phyloP scores from a whole-genome alignment of 169 alveolate species.

The Plasmodium reichenowi region DNA sequence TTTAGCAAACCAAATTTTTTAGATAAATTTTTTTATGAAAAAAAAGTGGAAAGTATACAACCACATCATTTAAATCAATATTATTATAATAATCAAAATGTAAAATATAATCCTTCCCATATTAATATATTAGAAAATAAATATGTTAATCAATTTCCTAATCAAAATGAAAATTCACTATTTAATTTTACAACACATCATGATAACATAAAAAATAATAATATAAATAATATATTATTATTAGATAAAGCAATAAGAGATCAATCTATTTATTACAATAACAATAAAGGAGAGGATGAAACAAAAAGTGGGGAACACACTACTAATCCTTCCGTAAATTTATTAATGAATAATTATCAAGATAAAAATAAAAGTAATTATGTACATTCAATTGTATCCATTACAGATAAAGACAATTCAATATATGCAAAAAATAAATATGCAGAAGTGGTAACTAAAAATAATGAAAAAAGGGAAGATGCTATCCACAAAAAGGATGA shows the following conservation, averaged over 20 bases:
- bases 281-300: background rate
- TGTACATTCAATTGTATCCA: conserved; percentile 23
- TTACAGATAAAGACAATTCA: conserved; percentile 9
- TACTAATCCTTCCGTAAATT: background rate
- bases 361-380: background rate
- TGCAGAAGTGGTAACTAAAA: background rate
- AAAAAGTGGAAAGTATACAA: conserved; percentile 1
- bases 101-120: background rate
- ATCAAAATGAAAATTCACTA: conserved; percentile 8
- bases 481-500: background rate
- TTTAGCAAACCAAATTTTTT: conserved; percentile 6
- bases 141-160: background rate
- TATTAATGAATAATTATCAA: conserved; percentile 3
- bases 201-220: background rate
- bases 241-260: background rate
- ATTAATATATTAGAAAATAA: background rate
- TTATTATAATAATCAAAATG: background rate
- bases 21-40: conserved; percentile 34
- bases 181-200: background rate
- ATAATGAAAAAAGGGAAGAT: background rate
- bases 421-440: conserved; percentile 3
- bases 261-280: background rate
- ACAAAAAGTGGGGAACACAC: background rate
- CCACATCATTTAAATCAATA: background rate
- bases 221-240: background rate